Percentiles rank a stretch among this genome's conserved stretches.
Evolutionary conservation across 352 stramenopile species (phyloP).

Genomic region (Phytophthora ohioensis): DNA sequence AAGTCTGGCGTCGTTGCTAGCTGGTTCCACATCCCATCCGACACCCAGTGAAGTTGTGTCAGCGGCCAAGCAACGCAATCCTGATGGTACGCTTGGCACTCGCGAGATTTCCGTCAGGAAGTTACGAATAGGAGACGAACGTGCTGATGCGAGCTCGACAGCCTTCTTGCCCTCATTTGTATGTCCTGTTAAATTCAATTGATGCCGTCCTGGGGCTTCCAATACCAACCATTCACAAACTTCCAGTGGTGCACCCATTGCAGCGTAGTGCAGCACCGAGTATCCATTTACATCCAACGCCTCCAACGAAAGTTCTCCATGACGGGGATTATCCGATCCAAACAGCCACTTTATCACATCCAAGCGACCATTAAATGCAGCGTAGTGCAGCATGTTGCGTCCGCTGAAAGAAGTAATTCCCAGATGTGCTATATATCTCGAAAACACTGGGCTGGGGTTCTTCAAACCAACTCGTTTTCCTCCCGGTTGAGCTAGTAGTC

Average conservation of each 20-base stretch:
- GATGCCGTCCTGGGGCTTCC: constrained; percentile 42
- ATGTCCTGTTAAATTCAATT: constrained; percentile 51
- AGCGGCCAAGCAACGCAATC: constrained; percentile 56
- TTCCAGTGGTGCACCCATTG: constrained; percentile 62
- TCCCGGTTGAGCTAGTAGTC: constrained; percentile 4
- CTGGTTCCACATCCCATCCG: constrained; percentile 58
- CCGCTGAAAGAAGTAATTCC: constrained; percentile 67
- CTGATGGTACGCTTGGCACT: constrained; percentile 41
- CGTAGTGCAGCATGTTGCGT: constrained; percentile 75
- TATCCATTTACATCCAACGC: constrained; percentile 66
- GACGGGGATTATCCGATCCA: constrained; percentile 31
- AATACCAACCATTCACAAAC: constrained; percentile 74
- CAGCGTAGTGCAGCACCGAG: constrained; percentile 73
- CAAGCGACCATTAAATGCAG: constrained; percentile 66
- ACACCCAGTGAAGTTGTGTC: constrained; percentile 63
- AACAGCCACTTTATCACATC: constrained; percentile 63
- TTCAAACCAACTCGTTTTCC: not conserved
- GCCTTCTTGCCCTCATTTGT: constrained; percentile 56
- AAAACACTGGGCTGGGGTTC: not conserved
- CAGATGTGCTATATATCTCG: constrained; percentile 37
- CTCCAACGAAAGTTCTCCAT: constrained; percentile 39
- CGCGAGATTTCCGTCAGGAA: constrained; percentile 56
- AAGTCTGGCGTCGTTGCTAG: constrained; percentile 37
- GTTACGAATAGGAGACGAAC: constrained; percentile 40
- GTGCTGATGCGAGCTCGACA: constrained; percentile 51